phyloP scores from a whole-genome alignment of 768 basidiomycete species.

The Leccinum subgranulosum region DNA sequence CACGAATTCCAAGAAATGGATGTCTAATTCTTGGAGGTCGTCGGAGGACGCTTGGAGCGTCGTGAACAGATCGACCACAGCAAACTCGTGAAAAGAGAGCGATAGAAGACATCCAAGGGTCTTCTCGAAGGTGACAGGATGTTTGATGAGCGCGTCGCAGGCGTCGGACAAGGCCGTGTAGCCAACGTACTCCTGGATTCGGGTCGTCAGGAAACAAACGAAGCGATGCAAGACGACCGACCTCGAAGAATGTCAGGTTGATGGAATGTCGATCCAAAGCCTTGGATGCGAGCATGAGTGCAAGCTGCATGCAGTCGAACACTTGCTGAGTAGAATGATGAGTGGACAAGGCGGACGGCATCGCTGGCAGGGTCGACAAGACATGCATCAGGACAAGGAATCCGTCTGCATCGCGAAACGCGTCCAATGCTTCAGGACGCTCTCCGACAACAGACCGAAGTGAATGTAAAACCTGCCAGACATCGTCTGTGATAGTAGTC shows the following conservation, averaged over 20 bases:
- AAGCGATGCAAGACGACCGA: slow-evolving; percentile 36
- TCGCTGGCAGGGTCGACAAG: slow-evolving; percentile 52
- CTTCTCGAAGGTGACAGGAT: slow-evolving; percentile 46
- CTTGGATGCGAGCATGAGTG: slow-evolving; percentile 63
- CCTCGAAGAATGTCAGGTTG: slow-evolving; percentile 68
- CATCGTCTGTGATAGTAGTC: neutral
- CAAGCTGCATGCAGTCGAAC: slow-evolving; percentile 54
- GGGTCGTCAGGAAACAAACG: neutral
- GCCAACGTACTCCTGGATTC: slow-evolving; percentile 45
- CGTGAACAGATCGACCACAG: slow-evolving; percentile 52
- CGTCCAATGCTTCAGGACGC: slow-evolving; percentile 63
- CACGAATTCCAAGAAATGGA: slow-evolving; percentile 39
- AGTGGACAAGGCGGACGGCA: slow-evolving; percentile 25
- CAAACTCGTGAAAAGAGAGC: slow-evolving; percentile 64
- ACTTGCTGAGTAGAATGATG: slow-evolving; percentile 38
- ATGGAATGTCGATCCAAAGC: slow-evolving; percentile 52
- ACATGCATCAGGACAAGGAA: slow-evolving; percentile 74
- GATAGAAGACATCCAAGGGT: slow-evolving; percentile 67
- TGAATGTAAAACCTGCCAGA: slow-evolving; percentile 55
- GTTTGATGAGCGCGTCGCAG: slow-evolving; percentile 48
- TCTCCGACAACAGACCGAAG: slow-evolving; percentile 67
- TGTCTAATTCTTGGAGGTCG: slow-evolving; percentile 41
- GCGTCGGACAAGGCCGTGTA: slow-evolving; percentile 64
- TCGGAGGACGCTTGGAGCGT: slow-evolving; percentile 35
- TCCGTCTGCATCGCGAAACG: slow-evolving; percentile 80